These are phyloP conservation scores for Mycena sp. DNA, from an alignment of 1,284 basidiomycete genomes.

Conservation along the genomic window DNA sequence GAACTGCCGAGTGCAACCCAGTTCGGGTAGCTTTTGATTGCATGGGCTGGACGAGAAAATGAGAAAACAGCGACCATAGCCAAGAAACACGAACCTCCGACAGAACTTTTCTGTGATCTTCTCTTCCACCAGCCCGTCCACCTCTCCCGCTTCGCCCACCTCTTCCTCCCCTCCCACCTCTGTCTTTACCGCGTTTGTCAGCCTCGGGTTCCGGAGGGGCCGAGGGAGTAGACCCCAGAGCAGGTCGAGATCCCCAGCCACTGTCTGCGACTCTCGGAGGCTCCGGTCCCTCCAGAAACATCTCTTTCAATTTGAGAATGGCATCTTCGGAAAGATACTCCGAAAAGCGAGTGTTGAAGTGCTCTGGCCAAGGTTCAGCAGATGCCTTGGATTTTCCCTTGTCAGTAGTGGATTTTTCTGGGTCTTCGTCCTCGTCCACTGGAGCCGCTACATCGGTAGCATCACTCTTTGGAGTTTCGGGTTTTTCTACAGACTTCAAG, in stretches of 20 bases:
- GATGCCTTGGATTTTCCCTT: conserved; percentile 17
- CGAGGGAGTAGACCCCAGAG: conserved; percentile 32
- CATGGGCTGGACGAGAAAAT: conserved; percentile 68
- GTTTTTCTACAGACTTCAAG: conserved; percentile 78
- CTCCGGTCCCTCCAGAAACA: conserved; percentile 81
- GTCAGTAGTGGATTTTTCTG: conserved; percentile 13
- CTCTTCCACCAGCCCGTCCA: conserved; percentile 55
- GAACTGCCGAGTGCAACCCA: conserved; percentile 82
- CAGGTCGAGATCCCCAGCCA: conserved; percentile 64
- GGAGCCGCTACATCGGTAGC: conserved; percentile 10
- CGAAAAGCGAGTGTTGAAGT: conserved; percentile 63
- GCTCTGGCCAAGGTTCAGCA: conserved; percentile 70
- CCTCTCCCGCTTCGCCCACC: conserved; percentile 55
- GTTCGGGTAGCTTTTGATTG: conserved; percentile 84
- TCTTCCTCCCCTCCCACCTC: conserved; percentile 58
- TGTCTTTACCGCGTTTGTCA: conserved; percentile 53
- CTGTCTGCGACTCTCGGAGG: conserved; percentile 72
- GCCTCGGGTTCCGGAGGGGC: conserved; percentile 33
- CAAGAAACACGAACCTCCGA: conserved; percentile 71
- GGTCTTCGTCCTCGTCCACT: conserved; percentile 44
- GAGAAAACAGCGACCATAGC: conserved; percentile 27
- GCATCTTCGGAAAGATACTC: conserved; percentile 71
- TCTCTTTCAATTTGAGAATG: conserved; percentile 71
- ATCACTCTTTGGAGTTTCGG: conserved; percentile 59
- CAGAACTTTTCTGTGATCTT: conserved; percentile 79